Base-by-base conservation (phyloP, 106 monocot genomes). In the Posidonia australis region DNA sequence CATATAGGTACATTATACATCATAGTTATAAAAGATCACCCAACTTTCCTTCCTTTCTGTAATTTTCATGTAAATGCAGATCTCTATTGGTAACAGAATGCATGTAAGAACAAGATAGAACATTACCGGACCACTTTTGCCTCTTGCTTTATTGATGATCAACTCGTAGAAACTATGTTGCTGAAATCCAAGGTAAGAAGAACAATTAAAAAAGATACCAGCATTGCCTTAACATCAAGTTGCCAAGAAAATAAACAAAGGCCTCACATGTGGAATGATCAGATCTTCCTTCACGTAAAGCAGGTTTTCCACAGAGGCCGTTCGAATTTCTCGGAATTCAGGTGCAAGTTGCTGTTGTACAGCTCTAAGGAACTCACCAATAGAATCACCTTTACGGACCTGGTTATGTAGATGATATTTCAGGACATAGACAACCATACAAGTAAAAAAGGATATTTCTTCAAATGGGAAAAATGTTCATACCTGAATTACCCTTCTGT, bases 71-170 rank as follows among this genome's bases (percentile, higher is more conserved):
- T n/a, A n/a, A n/a, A n/a, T n/a, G n/a, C n/a, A n/a, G n/a, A n/a
- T n/a, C n/a, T n/a, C n/a, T n/a, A n/a, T n/a, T n/a, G n/a, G n/a
- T n/a, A n/a, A n/a, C n/a, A n/a, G n/a, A n/a, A 23, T 10, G 6
- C 5, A 28, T 36, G 24, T 9, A 24, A 11, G 1, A 18, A 62
- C 5, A 63, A 66, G 13, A 58, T 55, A 14, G 55, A 68, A 55
- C 24, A 79, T 79, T 88, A 98, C 98, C 77, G 98, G 98, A 81
- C 98, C 98, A 98, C 98, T 98, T 82, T 98, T 98, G 45, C 98
- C 98, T 70, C 91, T 83, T 66, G 98, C 98, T 80, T 98, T 98
- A 70, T 98, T 96, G 67, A 98, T 76, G 46, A 98, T 98, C 46
- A 98, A 69, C 67, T 98, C 98, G 54, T 98, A 98, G 73, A 98